These are phyloP conservation scores for Penicillium ochrochloron DNA, from an alignment of 495 filamentous ascomycete species.

Conservation along the genomic window DNA sequence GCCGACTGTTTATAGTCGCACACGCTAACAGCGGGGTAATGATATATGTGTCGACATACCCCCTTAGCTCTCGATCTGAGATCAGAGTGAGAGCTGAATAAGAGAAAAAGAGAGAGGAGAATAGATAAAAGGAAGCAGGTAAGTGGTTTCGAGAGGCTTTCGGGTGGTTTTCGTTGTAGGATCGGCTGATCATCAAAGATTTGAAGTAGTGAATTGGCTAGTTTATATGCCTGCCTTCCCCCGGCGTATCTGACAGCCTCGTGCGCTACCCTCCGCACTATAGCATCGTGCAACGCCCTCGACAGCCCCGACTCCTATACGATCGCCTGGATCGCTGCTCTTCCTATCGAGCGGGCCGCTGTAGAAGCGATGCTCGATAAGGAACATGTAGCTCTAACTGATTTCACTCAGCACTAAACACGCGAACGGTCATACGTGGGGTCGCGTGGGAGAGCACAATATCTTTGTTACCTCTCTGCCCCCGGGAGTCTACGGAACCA, in stretches of 20 bases:
- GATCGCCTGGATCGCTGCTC: slow-evolving; percentile 29
- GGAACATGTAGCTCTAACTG: slow-evolving; percentile 16
- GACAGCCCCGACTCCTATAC: slow-evolving; percentile 18
- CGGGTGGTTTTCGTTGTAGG: too few species aligned
- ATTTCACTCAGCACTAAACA: slow-evolving; percentile 11
- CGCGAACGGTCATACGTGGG: slow-evolving; percentile 48
- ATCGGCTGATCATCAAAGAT: too few species aligned
- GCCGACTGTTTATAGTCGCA: too few species aligned
- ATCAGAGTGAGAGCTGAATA: too few species aligned
- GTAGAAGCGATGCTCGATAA: slow-evolving; percentile 30
- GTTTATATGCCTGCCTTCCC: too few species aligned
- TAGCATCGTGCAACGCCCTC: slow-evolving; percentile 20
- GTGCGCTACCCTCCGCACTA: slow-evolving; percentile 14
- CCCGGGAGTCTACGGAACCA: slow-evolving; percentile 21
- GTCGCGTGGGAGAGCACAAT: slow-evolving; percentile 40
- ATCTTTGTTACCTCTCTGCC: slow-evolving; percentile 34
- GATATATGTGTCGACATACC: too few species aligned
- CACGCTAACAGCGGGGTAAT: too few species aligned
- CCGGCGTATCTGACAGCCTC: slow-evolving; percentile 14
- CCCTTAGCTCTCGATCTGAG: too few species aligned
- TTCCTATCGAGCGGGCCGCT: slow-evolving; percentile 25
- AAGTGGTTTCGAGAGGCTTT: too few species aligned
- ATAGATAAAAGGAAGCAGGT: too few species aligned
- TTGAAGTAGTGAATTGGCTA: too few species aligned
- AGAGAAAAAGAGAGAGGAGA: too few species aligned